Conservation (phyloP, 179 eudicot genomes). For the Actinidia arguta region DNA sequence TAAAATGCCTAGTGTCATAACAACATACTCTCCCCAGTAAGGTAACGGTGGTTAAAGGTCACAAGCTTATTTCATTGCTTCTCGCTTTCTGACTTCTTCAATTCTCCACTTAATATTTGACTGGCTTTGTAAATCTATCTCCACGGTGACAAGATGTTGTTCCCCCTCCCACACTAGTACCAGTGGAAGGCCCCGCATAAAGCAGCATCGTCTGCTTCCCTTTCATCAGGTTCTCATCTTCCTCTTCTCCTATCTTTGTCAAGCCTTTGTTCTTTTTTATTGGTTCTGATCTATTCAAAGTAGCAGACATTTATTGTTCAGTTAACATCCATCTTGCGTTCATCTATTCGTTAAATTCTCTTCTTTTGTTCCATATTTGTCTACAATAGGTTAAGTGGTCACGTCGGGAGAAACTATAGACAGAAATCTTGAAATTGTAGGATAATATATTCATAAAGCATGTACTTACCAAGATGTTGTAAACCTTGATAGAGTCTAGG, state of each 20-base stretch:
- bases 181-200: constrained; percentile 72
- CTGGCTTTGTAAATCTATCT: constrained; percentile 26
- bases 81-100: constrained; percentile 18
- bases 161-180: constrained; percentile 81
- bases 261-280: constrained; percentile 33
- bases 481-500: neutral
- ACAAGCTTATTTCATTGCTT: neutral
- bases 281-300: constrained; percentile 10
- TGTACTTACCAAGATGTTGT: neutral
- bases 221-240: constrained; percentile 53
- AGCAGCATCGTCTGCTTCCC: constrained; percentile 51
- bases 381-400: constrained; percentile 14
- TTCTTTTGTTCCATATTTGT: constrained; percentile 11
- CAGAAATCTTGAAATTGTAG: neutral
- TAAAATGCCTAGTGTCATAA: no score
- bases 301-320: neutral
- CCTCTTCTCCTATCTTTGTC: constrained; percentile 44
- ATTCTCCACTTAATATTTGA: constrained; percentile 22
- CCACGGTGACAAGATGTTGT: constrained; percentile 43
- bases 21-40: no score
- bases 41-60: no score
- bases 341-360: constrained; percentile 5
- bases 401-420: constrained; percentile 10
- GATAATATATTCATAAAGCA: neutral
- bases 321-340: constrained; percentile 13